A percentile compares a stretch with the other conserved stretches of the same genome.
Evolutionary conservation across 192 early-diverging fungal species (phyloP).

Genomic region (Dissophora ornata): DNA sequence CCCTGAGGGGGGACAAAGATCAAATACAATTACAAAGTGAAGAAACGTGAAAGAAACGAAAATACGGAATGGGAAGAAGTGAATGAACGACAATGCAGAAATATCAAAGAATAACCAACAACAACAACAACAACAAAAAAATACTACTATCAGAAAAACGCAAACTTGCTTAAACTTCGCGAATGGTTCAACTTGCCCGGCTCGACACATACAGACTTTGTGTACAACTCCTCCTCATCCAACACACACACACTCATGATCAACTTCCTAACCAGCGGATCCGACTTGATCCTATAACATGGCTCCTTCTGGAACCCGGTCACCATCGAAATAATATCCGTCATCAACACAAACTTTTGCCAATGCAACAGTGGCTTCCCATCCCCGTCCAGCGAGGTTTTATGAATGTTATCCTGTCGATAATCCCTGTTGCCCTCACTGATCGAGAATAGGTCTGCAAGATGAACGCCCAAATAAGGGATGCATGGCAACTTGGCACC

Average conservation of each 20-base stretch:
- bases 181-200: slow-evolving; percentile 44
- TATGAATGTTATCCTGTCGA: slow-evolving; percentile 69
- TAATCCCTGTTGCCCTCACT: slow-evolving; percentile 76
- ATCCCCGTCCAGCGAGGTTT: too few relatives aligned
- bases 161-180: slow-evolving; percentile 43
- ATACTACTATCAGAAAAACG: slow-evolving; percentile 7
- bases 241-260: slow-evolving; percentile 39
- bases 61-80: neutral
- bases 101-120: too few relatives aligned
- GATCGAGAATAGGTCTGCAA: slow-evolving; percentile 76
- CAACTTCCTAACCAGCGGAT: slow-evolving; percentile 33
- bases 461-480: slow-evolving; percentile 83
- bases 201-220: slow-evolving; percentile 45
- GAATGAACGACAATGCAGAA: neutral
- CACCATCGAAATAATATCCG: slow-evolving; percentile 69
- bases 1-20: neutral
- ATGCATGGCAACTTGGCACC: slow-evolving; percentile 67
- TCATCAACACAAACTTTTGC: slow-evolving; percentile 78
- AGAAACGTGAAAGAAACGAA: neutral
- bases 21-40: neutral
- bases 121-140: slow-evolving; percentile 3
- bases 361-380: slow-evolving; percentile 64
- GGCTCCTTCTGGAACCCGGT: slow-evolving; percentile 61
- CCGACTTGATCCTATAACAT: slow-evolving; percentile 34
- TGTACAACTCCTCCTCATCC: slow-evolving; percentile 55